These are phyloP conservation scores for Pachyrhizus erosus DNA, from an alignment of 306 rosid genomes.

Conservation along the genomic window DNA sequence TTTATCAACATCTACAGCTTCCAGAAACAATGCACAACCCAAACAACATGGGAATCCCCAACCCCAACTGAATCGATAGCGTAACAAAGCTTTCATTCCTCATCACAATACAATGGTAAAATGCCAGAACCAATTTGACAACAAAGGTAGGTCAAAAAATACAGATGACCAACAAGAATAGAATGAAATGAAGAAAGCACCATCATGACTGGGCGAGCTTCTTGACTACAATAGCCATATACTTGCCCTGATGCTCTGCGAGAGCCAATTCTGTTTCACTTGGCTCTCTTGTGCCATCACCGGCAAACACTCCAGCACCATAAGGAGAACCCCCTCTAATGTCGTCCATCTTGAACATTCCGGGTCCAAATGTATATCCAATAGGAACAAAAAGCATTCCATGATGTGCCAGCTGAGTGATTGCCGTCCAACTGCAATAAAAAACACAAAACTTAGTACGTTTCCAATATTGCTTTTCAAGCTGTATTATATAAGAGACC, in stretches of 20 bases:
- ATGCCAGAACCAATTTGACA: constrained; percentile 52
- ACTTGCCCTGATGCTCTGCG: constrained; percentile 95
- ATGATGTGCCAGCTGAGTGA: constrained; percentile 91
- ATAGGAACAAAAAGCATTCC: constrained; percentile 97
- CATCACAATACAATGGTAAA: constrained; percentile 38
- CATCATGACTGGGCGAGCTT: constrained; percentile 63
- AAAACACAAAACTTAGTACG: constrained; percentile 13
- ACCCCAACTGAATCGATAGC: constrained; percentile 32
- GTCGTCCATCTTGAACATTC: constrained; percentile 88
- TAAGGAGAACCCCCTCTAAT: constrained; percentile 93
- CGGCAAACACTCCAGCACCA: constrained; percentile 94
- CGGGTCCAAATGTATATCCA: constrained; percentile 94
- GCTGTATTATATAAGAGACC: neutral
- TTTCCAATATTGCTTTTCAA: neutral
- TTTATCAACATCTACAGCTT: constrained; percentile 42
- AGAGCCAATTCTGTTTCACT: constrained; percentile 86
- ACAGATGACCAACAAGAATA: constrained; percentile 40
- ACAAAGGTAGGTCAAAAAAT: constrained; percentile 14
- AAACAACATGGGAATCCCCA: constrained; percentile 40
- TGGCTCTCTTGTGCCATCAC: constrained; percentile 88
- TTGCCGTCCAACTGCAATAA: constrained; percentile 93
- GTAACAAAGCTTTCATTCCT: constrained; percentile 24
- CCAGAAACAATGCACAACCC: constrained; percentile 41
- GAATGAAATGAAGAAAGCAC: constrained; percentile 45
- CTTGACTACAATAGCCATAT: constrained; percentile 88